Evolutionary conservation across 202 grass and related monocot species (phyloP).

Genomic region (Tripidium arundinaceum): DNA sequence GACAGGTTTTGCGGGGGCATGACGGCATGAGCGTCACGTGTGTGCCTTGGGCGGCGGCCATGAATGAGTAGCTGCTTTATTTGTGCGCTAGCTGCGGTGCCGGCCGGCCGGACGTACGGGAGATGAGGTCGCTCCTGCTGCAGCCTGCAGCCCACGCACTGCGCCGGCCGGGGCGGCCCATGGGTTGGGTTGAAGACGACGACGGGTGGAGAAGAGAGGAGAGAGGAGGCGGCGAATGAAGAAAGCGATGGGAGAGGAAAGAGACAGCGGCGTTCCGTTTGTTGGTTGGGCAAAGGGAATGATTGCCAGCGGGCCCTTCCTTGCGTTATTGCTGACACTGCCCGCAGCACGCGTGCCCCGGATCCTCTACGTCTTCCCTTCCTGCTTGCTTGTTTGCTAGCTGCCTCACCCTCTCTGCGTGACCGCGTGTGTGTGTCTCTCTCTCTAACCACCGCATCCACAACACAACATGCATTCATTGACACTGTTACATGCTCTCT

Average conservation of each 20-base stretch:
- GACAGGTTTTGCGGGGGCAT: not conserved
- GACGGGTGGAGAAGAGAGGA: not conserved
- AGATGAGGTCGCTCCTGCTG: not conserved
- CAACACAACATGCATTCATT: too few species aligned
- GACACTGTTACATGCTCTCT: too few species aligned
- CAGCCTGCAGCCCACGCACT: not conserved
- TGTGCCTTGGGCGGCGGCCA: not conserved
- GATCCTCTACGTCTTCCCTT: constrained; percentile 19
- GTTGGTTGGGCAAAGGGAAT: constrained; percentile 43
- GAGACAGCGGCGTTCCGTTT: constrained; percentile 31
- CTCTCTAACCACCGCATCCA: too few species aligned
- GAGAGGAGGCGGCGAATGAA: too few species aligned
- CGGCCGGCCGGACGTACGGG: not conserved
- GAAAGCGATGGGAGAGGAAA: not conserved
- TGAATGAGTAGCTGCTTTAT: not conserved
- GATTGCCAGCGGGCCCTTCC: constrained; percentile 23
- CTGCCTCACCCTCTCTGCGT: too few species aligned
- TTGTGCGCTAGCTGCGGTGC: not conserved
- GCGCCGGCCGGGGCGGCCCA: not conserved
- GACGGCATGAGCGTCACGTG: constrained; percentile 55
- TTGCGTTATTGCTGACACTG: constrained; percentile 31
- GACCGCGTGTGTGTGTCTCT: too few species aligned
- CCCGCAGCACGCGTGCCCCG: constrained; percentile 43
- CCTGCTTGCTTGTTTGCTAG: not conserved
- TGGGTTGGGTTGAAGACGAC: constrained; percentile 10